phyloP scores from a whole-genome alignment of 2,329 filamentous ascomycete genomes.

The Neonectria hederae region DNA sequence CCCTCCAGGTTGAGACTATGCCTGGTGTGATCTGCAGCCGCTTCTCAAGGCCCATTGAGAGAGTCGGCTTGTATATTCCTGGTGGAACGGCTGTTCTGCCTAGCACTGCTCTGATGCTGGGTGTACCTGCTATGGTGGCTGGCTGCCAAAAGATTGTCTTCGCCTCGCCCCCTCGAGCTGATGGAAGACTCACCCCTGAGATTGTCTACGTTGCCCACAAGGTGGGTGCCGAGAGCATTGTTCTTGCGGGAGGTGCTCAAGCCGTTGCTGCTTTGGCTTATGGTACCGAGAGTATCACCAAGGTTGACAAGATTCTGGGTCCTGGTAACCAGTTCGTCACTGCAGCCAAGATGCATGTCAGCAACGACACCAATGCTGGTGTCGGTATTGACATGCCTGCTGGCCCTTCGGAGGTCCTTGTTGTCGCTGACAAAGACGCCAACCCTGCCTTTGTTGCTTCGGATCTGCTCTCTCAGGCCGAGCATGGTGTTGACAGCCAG shows the following conservation, averaged over 20 bases:
- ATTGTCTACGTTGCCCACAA: slow-evolving; percentile 98
- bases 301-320: slow-evolving; percentile 98
- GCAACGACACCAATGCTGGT: slow-evolving; percentile 94
- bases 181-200: slow-evolving; percentile 92
- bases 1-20: slow-evolving; percentile 94
- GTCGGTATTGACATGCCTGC: slow-evolving; percentile 99
- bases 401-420: slow-evolving; percentile 95
- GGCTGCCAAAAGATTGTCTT: slow-evolving; percentile 95
- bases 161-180: slow-evolving; percentile 87
- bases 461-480: slow-evolving; percentile 92
- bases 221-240: slow-evolving; percentile 93
- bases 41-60: slow-evolving; percentile 90
- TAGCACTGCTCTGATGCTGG: slow-evolving; percentile 96
- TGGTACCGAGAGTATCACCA: slow-evolving; percentile 91
- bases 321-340: slow-evolving; percentile 99
- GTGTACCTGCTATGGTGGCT: slow-evolving; percentile 96
- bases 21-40: slow-evolving; percentile 94
- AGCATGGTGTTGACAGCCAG: slow-evolving; percentile 96
- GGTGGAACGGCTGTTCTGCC: slow-evolving; percentile 97
- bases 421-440: slow-evolving; percentile 86
- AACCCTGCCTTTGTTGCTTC: slow-evolving; percentile 96
- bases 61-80: slow-evolving; percentile 95
- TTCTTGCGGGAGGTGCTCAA: slow-evolving; percentile 94
- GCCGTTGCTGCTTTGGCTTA: slow-evolving; percentile 97
- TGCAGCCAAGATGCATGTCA: slow-evolving; percentile 97